phyloP scores from a whole-genome alignment of 345 rosid species.

The Aegle marmelos region DNA sequence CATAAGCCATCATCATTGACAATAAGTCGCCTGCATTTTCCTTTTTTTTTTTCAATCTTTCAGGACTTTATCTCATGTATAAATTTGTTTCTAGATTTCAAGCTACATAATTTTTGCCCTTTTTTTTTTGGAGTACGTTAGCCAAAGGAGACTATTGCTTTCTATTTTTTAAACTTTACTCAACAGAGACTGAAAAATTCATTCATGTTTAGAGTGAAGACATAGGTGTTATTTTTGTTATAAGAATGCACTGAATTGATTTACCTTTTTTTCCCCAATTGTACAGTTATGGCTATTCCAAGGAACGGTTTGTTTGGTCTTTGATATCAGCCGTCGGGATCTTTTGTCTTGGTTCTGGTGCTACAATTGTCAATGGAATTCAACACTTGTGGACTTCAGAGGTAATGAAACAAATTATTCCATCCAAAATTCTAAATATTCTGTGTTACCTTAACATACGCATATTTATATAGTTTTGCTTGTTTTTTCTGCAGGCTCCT shows the following conservation, averaged over 20 bases:
- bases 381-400: constrained; percentile 83
- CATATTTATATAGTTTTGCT: constrained; percentile 12
- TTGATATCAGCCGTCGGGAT: constrained; percentile 99
- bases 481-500: constrained; percentile 66
- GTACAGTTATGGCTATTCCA: constrained; percentile 92
- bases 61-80: not conserved
- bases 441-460: not conserved
- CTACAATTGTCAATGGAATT: constrained; percentile 90
- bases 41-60: constrained; percentile 3
- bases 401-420: constrained; percentile 32
- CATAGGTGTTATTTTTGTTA: constrained; percentile 10
- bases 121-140: too few species aligned
- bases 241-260: constrained; percentile 13
- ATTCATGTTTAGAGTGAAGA: constrained; percentile 3
- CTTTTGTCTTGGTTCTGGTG: constrained; percentile 98
- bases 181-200: not conserved
- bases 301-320: constrained; percentile 99
- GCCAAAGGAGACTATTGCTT: not conserved
- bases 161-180: not conserved
- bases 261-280: constrained; percentile 7
- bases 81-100: not conserved
- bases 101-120: not conserved
- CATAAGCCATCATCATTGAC: not conserved
- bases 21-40: not conserved
- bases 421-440: not conserved